These are phyloP conservation scores for Leishmania gerbilli DNA, from an alignment of 208 protist genomes.

Conservation along the genomic window DNA sequence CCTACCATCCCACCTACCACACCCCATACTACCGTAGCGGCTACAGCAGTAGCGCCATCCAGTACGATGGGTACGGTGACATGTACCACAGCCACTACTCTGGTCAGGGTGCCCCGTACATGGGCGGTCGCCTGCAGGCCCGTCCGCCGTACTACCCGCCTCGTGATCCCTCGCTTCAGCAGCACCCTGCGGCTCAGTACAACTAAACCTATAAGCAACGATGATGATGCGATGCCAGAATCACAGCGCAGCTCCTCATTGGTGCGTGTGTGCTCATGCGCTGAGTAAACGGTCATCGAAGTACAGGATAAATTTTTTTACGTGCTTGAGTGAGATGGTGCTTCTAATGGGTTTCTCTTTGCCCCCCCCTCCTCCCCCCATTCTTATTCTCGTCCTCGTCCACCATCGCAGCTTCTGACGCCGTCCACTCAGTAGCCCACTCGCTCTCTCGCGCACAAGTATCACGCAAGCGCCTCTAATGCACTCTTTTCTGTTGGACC, in stretches of 20 bases:
- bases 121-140: constrained; percentile 37
- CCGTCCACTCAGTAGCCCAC: neutral
- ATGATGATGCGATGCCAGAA: neutral
- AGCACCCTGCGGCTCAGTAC: constrained; percentile 18
- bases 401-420: neutral
- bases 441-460: neutral
- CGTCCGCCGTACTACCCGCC: constrained; percentile 52
- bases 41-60: constrained; percentile 18
- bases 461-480: neutral
- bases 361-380: neutral
- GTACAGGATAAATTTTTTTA: neutral
- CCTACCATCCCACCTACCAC: constrained; percentile 33
- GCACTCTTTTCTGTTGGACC: neutral
- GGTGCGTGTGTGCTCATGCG: neutral
- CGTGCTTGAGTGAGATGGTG: neutral
- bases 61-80: constrained; percentile 25
- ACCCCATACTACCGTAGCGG: constrained; percentile 16
- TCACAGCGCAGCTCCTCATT: neutral
- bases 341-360: neutral
- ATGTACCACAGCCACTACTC: constrained; percentile 28
- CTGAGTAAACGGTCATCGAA: neutral
- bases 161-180: constrained; percentile 29
- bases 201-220: constrained; percentile 3
- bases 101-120: constrained; percentile 26
- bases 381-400: neutral